Conservation (phyloP, 73 alveolate species). For the Paramecium octaurelia region DNA sequence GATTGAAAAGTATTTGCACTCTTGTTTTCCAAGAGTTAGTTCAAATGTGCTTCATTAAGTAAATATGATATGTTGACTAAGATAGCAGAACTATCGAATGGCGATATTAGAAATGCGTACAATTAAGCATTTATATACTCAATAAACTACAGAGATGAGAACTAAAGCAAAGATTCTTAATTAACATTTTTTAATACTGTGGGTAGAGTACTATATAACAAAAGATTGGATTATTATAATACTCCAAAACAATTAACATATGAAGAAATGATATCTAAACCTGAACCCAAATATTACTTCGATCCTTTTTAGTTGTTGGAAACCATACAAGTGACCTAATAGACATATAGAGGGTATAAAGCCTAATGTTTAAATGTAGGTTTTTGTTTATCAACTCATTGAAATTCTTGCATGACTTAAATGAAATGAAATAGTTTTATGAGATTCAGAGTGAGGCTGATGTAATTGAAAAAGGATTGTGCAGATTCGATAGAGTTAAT, state of each 20-base stretch:
- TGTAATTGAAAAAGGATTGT: neutral
- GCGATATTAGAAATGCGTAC: neutral
- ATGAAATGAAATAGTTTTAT: neutral
- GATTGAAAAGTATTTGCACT: neutral
- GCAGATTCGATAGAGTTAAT: conserved; percentile 5
- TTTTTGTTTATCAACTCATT: conserved; percentile 14
- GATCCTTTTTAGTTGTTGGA: neutral
- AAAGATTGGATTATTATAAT: neutral
- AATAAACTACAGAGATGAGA: neutral
- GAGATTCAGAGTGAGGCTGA: neutral
- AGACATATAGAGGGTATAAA: neutral
- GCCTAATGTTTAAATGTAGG: neutral
- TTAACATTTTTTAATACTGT: neutral
- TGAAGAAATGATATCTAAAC: conserved; percentile 3
- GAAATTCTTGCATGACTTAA: neutral
- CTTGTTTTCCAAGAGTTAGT: neutral
- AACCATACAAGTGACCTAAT: neutral
- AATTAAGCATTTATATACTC: neutral
- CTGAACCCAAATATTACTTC: neutral
- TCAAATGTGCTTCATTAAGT: neutral
- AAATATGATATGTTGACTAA: neutral
- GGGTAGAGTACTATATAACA: conserved; percentile 1
- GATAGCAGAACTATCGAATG: conserved; percentile 10
- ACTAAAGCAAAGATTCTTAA: neutral
- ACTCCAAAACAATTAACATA: neutral